A percentile compares a stretch with the other conserved stretches of the same genome.
phyloP scores from a whole-genome alignment of 2,329 filamentous ascomycete species.

The Dactylellina leptospora region DNA sequence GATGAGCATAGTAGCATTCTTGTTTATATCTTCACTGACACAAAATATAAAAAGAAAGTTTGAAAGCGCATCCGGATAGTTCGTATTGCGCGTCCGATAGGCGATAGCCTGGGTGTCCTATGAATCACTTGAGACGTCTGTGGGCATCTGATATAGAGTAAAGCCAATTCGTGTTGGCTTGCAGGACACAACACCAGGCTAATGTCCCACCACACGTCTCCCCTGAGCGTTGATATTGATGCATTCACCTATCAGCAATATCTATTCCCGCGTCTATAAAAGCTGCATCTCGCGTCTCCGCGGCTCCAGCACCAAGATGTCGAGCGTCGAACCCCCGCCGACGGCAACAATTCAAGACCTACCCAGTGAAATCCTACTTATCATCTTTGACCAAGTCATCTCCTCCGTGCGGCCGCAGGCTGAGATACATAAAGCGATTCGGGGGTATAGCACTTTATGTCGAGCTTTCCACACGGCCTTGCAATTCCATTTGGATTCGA shows the following conservation, averaged over 20 bases:
- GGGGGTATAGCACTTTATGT: slow-evolving; percentile 6
- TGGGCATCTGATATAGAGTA: no score
- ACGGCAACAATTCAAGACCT: slow-evolving; percentile 22
- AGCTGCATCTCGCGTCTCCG: no score
- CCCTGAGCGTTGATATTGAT: no score
- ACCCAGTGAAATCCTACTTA: slow-evolving; percentile 20
- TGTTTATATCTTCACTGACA: slow-evolving; percentile 26
- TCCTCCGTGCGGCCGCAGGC: neutral
- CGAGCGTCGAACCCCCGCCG: no score
- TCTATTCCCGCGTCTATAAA: no score
- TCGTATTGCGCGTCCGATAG: neutral
- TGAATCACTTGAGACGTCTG: no score
- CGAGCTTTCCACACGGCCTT: slow-evolving; percentile 16
- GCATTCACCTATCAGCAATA: no score
- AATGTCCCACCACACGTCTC: no score
- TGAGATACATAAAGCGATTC: slow-evolving; percentile 7
- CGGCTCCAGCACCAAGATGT: no score
- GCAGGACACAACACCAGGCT: no score
- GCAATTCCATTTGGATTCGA: slow-evolving; percentile 21
- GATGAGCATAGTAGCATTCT: slow-evolving; percentile 4
- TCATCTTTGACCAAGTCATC: slow-evolving; percentile 17
- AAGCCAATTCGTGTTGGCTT: no score
- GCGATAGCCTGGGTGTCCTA: neutral
- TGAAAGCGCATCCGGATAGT: neutral
- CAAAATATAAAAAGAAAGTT: slow-evolving; percentile 34